Evolutionary conservation across 1,284 basidiomycete genomes (phyloP).

Genomic region (Sphagnurus paluster): DNA sequence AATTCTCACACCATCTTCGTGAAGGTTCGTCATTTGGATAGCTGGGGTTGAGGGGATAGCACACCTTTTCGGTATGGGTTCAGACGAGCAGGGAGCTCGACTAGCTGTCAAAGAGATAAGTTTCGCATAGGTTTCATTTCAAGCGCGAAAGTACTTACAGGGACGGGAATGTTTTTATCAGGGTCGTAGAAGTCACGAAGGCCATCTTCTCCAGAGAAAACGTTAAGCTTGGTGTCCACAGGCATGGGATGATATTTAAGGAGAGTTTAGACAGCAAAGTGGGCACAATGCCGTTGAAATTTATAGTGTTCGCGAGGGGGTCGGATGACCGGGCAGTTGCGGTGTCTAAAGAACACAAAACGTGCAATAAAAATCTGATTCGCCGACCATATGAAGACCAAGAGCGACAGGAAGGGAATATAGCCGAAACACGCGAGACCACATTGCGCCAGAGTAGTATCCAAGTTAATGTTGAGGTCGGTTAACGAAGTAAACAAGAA

Average conservation of each 20-base stretch:
- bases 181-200: constrained; percentile 24
- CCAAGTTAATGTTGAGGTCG: not conserved
- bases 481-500: not conserved
- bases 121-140: not conserved
- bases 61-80: constrained; percentile 22
- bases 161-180: constrained; percentile 22
- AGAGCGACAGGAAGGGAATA: not conserved
- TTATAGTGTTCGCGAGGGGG: not conserved
- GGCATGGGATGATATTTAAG: constrained; percentile 17
- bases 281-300: not conserved
- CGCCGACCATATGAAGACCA: not conserved
- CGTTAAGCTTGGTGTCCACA: constrained; percentile 22
- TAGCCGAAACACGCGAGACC: not conserved
- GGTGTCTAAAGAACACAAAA: no score
- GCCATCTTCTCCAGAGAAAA: constrained; percentile 23
- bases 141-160: constrained; percentile 10
- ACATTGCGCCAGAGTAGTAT: not conserved
- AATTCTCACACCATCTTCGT: constrained; percentile 23
- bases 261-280: not conserved
- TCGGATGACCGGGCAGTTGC: not conserved
- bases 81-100: constrained; percentile 20
- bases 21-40: not conserved
- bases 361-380: not conserved
- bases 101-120: constrained; percentile 9
- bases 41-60: not conserved